phyloP scores from a whole-genome alignment of 352 stramenopile species.

The Albugo laibachii region DNA sequence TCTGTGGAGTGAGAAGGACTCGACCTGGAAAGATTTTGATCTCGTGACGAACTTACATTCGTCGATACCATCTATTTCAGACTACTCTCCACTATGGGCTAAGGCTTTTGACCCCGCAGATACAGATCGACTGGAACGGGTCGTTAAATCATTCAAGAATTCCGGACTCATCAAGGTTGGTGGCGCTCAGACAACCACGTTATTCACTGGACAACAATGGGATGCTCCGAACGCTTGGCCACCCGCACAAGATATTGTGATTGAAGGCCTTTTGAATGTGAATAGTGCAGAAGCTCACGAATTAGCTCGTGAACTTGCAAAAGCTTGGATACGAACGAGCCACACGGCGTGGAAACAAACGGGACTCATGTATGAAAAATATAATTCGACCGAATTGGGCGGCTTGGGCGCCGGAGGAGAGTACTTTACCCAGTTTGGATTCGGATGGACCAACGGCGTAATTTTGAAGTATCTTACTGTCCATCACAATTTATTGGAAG shows the following conservation, averaged over 20 bases:
- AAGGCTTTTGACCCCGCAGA: slow-evolving; percentile 3
- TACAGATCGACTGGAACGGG: not conserved
- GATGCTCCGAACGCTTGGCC: slow-evolving; percentile 33
- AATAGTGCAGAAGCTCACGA: slow-evolving; percentile 1
- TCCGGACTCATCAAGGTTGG: slow-evolving; percentile 12
- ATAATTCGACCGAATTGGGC: slow-evolving; percentile 17
- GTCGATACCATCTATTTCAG: slow-evolving; percentile 5
- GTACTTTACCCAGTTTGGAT: slow-evolving; percentile 28
- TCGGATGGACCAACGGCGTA: slow-evolving; percentile 37
- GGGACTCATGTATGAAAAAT: slow-evolving; percentile 31
- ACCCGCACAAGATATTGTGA: slow-evolving; percentile 17
- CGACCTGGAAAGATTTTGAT: slow-evolving; percentile 14
- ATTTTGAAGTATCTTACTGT: slow-evolving; percentile 25
- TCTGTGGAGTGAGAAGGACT: slow-evolving; percentile 11
- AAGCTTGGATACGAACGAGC: slow-evolving; percentile 11
- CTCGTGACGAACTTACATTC: slow-evolving; percentile 5
- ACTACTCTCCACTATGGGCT: slow-evolving; percentile 20
- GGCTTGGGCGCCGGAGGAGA: slow-evolving; percentile 20
- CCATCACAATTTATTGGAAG: slow-evolving; percentile 10
- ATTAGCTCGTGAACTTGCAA: slow-evolving; percentile 10
- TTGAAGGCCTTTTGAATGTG: slow-evolving; percentile 13
- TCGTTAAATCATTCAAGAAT: slow-evolving; percentile 9
- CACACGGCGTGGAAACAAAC: slow-evolving; percentile 11
- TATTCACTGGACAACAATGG: slow-evolving; percentile 21
- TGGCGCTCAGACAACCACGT: slow-evolving; percentile 17